A percentile compares a stretch with the other conserved stretches of the same genome.
Conservation (phyloP, 345 rosid species). For the Passiflora organensis region DNA sequence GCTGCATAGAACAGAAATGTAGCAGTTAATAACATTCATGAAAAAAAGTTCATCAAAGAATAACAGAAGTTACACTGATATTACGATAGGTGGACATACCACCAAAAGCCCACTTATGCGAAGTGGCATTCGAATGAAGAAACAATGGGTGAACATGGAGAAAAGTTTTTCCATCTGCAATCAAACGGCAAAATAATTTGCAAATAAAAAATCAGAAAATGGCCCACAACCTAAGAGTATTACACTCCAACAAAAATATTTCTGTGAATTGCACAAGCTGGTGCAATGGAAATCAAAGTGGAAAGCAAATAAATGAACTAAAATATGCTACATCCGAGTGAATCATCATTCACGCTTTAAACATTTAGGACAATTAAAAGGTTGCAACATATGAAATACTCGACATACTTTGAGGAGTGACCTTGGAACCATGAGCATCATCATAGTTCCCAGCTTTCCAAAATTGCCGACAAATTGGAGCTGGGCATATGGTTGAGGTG, state of each 20-base stretch:
- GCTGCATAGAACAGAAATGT: conserved; percentile 47
- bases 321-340: no score
- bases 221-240: conserved; percentile 6
- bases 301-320: no score
- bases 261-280: no score
- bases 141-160: conserved; percentile 94
- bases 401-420: conserved; percentile 52
- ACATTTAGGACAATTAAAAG: no score
- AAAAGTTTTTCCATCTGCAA: conserved; percentile 61
- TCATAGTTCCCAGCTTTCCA: conserved; percentile 87
- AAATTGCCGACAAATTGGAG: conserved; percentile 84
- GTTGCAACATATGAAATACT: no score
- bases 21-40: background rate
- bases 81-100: conserved; percentile 45
- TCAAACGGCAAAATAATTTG: conserved; percentile 3
- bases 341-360: no score
- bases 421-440: conserved; percentile 43
- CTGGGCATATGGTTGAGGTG: conserved; percentile 44
- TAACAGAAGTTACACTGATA: background rate
- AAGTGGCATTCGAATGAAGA: conserved; percentile 98
- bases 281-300: no score
- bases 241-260: no score
- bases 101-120: conserved; percentile 97
- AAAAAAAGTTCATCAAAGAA: background rate
- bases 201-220: background rate